Evolutionary conservation across 176 grass and related monocot genomes (phyloP).

Genomic region (Themeda triandra): DNA sequence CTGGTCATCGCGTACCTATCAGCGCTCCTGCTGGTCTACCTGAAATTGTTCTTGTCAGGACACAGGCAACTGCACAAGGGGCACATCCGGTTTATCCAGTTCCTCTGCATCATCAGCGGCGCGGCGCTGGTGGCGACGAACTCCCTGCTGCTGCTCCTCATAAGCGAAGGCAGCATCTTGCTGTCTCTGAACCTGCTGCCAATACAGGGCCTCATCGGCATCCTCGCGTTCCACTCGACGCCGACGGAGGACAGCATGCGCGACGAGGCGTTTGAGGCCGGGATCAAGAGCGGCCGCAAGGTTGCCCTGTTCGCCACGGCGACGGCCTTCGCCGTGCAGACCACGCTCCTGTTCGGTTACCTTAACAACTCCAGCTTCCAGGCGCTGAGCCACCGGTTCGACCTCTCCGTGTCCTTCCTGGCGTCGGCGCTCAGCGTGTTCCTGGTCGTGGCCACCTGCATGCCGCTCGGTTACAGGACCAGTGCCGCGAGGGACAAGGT

Average conservation of each 20-base stretch:
- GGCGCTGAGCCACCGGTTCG: slow-evolving; percentile 3
- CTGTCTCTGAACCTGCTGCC: slow-evolving; percentile 31
- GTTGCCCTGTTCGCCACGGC: slow-evolving; percentile 22
- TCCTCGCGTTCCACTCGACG: slow-evolving; percentile 22
- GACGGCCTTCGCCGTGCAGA: slow-evolving; percentile 30
- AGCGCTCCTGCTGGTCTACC: slow-evolving; percentile 25
- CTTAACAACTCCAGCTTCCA: slow-evolving; percentile 15
- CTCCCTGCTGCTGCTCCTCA: slow-evolving; percentile 32
- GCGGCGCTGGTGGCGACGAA: slow-evolving; percentile 16
- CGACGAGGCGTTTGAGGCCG: slow-evolving; percentile 28
- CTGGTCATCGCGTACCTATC: slow-evolving; percentile 1
- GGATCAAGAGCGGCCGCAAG: slow-evolving; percentile 27
- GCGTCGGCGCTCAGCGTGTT: slow-evolving; percentile 34
- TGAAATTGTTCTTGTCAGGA: slow-evolving; percentile 34
- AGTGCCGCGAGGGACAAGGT: slow-evolving; percentile 5
- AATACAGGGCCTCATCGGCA: slow-evolving; percentile 15
- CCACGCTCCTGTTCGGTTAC: slow-evolving; percentile 13
- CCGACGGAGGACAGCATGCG: slow-evolving; percentile 29
- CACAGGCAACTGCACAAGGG: not conserved
- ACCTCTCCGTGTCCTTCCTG: slow-evolving; percentile 29
- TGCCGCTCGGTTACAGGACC: slow-evolving; percentile 26
- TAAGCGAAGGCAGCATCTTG: slow-evolving; percentile 11
- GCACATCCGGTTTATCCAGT: slow-evolving; percentile 22
- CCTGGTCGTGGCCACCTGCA: slow-evolving; percentile 32
- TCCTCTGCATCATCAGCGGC: slow-evolving; percentile 27